phyloP scores from a whole-genome alignment of 1,139 yeast species.

The Casaregolazyma lundiana region DNA sequence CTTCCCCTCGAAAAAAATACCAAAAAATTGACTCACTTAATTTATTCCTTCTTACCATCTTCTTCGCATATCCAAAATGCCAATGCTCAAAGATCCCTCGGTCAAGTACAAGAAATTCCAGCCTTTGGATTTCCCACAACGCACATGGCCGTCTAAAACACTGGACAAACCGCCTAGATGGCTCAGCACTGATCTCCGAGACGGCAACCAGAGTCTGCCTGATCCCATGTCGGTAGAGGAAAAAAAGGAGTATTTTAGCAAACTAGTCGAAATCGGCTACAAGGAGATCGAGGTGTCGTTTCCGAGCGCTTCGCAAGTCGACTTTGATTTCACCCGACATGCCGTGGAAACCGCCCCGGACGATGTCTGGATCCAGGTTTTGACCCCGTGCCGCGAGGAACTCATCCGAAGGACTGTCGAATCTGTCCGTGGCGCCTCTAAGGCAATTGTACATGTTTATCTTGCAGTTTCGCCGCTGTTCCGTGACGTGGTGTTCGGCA shows the following conservation, averaged over 20 bases:
- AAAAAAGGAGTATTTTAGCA: conserved; percentile 81
- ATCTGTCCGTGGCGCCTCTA: conserved; percentile 80
- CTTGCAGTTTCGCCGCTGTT: conserved; percentile 89
- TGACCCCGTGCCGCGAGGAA: conserved; percentile 89
- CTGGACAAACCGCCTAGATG: conserved; percentile 86
- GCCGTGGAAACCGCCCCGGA: conserved; percentile 92
- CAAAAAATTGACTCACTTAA: neutral
- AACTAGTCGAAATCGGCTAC: conserved; percentile 84
- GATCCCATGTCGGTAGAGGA: conserved; percentile 94
- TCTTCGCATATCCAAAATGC: neutral
- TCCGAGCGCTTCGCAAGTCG: conserved; percentile 94
- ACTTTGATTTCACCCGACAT: conserved; percentile 89
- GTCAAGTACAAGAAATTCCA: conserved; percentile 68
- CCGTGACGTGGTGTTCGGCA: conserved; percentile 85
- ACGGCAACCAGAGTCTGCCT: conserved; percentile 95
- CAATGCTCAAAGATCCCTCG: conserved; percentile 67
- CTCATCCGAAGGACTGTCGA: conserved; percentile 86
- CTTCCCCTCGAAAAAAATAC: neutral
- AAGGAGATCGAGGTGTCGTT: conserved; percentile 96
- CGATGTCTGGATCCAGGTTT: conserved; percentile 87
- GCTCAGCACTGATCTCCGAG: conserved; percentile 93
- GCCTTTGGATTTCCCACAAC: conserved; percentile 61
- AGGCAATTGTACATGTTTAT: conserved; percentile 86
- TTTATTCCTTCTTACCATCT: neutral
- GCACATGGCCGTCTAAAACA: conserved; percentile 82